phyloP scores from a whole-genome alignment of 768 basidiomycete genomes.

The Scleroderma citrinum region DNA sequence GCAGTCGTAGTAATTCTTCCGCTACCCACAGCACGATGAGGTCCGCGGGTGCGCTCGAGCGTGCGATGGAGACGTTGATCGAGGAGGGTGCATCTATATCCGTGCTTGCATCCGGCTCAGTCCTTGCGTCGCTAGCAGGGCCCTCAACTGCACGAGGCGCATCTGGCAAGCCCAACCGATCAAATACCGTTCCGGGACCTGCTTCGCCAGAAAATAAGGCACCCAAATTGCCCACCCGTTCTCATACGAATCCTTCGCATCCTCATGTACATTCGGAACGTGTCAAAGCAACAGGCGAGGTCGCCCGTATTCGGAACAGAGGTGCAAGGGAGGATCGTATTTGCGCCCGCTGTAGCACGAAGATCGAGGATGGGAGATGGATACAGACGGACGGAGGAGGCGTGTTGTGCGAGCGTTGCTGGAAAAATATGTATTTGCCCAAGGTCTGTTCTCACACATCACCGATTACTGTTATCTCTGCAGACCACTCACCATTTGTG shows the following conservation, averaged over 20 bases:
- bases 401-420: slow-evolving; percentile 84
- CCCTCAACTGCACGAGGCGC: slow-evolving; percentile 10
- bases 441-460: slow-evolving; percentile 48
- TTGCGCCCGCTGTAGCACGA: slow-evolving; percentile 65
- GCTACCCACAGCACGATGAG: slow-evolving; percentile 23
- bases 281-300: slow-evolving; percentile 20
- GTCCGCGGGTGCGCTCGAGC: slow-evolving; percentile 38
- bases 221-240: slow-evolving; percentile 51
- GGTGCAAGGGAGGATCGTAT: slow-evolving; percentile 30
- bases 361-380: slow-evolving; percentile 78
- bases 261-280: slow-evolving; percentile 28
- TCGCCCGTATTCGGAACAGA: slow-evolving; percentile 27
- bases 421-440: slow-evolving; percentile 95
- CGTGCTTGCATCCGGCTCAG: slow-evolving; percentile 30
- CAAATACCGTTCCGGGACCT: slow-evolving; percentile 47
- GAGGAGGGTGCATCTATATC: slow-evolving; percentile 36
- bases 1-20: slow-evolving; percentile 22
- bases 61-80: slow-evolving; percentile 47
- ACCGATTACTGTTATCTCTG: not conserved
- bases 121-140: slow-evolving; percentile 25
- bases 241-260: slow-evolving; percentile 44
- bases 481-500: slow-evolving; percentile 1
- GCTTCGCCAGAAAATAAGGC: slow-evolving; percentile 39
- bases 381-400: slow-evolving; percentile 69
- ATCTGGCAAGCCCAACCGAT: slow-evolving; percentile 33